Percentiles rank a stretch among this genome's conserved stretches.
These are phyloP conservation scores for Boletus insuetus DNA, from an alignment of 768 basidiomycete genomes.

Conservation along the genomic window DNA sequence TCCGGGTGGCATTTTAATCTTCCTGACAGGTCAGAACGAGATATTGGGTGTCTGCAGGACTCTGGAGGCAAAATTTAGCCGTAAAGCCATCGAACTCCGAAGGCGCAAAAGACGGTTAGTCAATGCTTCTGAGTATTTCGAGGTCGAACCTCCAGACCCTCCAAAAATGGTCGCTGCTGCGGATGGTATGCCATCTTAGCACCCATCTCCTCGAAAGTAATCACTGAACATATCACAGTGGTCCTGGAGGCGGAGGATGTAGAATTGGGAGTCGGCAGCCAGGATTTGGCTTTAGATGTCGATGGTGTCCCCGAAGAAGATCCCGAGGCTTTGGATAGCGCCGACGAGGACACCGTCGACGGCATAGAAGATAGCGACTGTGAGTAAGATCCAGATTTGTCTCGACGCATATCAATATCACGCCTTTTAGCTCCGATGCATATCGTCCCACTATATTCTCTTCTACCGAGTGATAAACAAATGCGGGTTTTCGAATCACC, in stretches of 20 bases:
- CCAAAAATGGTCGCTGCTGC: conserved; percentile 16
- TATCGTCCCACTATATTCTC: conserved; percentile 89
- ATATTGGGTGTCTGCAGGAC: conserved; percentile 82
- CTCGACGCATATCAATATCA: background rate
- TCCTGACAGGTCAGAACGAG: conserved; percentile 95
- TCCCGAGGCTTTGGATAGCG: conserved; percentile 72
- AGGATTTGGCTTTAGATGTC: conserved; percentile 65
- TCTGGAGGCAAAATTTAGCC: conserved; percentile 75
- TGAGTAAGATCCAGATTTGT: conserved; percentile 30
- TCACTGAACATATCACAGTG: conserved; percentile 36
- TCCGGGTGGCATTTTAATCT: conserved; percentile 89
- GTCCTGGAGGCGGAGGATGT: conserved; percentile 82
- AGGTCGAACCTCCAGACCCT: conserved; percentile 19
- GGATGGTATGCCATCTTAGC: conserved; percentile 10
- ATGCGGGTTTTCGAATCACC: conserved; percentile 89
- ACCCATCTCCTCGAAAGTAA: background rate
- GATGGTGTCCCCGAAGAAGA: conserved; percentile 61
- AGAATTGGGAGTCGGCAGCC: conserved; percentile 54
- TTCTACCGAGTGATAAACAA: conserved; percentile 90
- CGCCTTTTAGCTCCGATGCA: conserved; percentile 78
- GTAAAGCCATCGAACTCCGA: conserved; percentile 57
- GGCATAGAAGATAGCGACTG: conserved; percentile 67
- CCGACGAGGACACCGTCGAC: conserved; percentile 57
- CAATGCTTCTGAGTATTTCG: conserved; percentile 29
- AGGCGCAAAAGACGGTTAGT: conserved; percentile 35